These are phyloP conservation scores for Agapanthus africanus DNA, from an alignment of 106 monocot genomes.

Conservation along the genomic window DNA sequence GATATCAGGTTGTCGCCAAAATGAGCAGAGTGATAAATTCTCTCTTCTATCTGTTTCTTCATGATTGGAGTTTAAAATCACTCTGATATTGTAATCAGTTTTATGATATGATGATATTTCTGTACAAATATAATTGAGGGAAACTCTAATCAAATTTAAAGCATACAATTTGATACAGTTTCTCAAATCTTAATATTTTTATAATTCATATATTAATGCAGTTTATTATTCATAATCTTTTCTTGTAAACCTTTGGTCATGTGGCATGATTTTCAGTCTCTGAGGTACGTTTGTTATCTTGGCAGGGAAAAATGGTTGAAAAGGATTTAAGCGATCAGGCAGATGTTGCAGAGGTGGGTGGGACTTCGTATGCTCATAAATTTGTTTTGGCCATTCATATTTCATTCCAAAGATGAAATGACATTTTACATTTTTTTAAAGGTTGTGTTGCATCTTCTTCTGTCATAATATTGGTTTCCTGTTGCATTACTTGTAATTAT, in stretches of 20 bases:
- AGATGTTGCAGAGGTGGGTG: background rate
- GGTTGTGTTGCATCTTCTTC: background rate
- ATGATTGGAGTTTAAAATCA: too few relatives aligned
- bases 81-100: background rate
- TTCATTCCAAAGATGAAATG: background rate
- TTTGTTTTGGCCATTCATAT: background rate
- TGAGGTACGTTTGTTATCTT: too few relatives aligned
- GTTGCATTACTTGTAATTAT: background rate
- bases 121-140: too few relatives aligned
- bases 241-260: too few relatives aligned
- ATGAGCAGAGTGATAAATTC: background rate
- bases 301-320: background rate
- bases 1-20: background rate
- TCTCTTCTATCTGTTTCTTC: background rate
- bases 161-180: too few relatives aligned
- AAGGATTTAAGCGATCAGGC: background rate
- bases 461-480: background rate
- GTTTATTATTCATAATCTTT: too few relatives aligned
- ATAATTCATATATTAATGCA: too few relatives aligned
- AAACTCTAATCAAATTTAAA: too few relatives aligned
- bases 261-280: too few relatives aligned
- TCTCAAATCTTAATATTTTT: too few relatives aligned
- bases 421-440: background rate
- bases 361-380: background rate
- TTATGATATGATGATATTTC: too few relatives aligned